Conservation (phyloP, 164 flowering plant species). For the Stephania japonica region DNA sequence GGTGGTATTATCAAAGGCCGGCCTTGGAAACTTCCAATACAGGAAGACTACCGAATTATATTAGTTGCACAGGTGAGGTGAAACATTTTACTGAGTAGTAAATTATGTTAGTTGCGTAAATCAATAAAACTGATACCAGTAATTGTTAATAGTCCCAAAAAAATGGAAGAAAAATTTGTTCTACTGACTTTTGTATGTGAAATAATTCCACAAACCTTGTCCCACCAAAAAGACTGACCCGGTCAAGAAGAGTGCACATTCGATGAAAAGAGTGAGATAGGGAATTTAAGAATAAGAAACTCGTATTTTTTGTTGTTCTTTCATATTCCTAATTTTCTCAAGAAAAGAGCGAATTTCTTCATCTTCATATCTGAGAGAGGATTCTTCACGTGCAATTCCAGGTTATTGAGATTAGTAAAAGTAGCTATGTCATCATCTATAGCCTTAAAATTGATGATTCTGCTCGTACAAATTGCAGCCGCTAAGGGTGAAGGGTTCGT, state of each 20-base stretch:
- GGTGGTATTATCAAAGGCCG: neutral
- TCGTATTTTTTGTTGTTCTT: too few relatives aligned
- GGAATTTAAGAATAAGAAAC: too few relatives aligned
- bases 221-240: neutral
- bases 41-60: neutral
- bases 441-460: neutral
- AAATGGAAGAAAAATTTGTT: too few relatives aligned
- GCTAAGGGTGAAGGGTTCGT: neutral
- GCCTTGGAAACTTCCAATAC: neutral
- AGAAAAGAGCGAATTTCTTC: neutral
- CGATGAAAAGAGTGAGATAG: too few relatives aligned
- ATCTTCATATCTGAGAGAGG: too few relatives aligned
- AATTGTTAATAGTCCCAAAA: too few relatives aligned
- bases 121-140: too few relatives aligned
- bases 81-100: too few relatives aligned
- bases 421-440: neutral
- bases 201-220: neutral
- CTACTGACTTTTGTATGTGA: too few relatives aligned
- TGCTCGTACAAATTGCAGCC: neutral
- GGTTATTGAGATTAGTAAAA: neutral
- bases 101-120: too few relatives aligned
- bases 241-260: neutral
- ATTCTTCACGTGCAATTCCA: neutral
- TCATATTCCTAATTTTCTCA: too few relatives aligned
- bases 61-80: neutral